phyloP scores from a whole-genome alignment of 2,329 filamentous ascomycete genomes.

The Phyllosticta citriasiana region DNA sequence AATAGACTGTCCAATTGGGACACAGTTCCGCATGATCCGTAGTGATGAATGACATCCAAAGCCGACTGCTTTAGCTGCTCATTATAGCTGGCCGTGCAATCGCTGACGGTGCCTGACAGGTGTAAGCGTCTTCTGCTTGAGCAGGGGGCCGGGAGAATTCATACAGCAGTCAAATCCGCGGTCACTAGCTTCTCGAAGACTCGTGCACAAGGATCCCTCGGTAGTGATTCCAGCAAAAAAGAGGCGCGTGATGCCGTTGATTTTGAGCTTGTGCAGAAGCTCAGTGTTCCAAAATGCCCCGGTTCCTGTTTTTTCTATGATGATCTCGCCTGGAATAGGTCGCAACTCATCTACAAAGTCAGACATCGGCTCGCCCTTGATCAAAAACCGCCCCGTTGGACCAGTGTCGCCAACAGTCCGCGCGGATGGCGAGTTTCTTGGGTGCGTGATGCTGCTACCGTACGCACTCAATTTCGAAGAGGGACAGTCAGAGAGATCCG shows the following conservation, averaged over 20 bases:
- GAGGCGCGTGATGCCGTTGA: constrained; percentile 47
- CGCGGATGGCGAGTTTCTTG: constrained; percentile 13
- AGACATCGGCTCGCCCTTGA: constrained; percentile 45
- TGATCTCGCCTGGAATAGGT: constrained; percentile 41
- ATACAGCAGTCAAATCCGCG: constrained; percentile 51
- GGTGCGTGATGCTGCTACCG: not conserved
- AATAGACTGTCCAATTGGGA: constrained; percentile 34
- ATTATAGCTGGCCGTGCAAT: constrained; percentile 40
- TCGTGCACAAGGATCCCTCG: constrained; percentile 49
- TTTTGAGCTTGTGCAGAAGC: constrained; percentile 43
- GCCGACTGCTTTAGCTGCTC: constrained; percentile 36
- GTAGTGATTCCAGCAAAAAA: constrained; percentile 50
- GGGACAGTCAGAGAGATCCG: constrained; percentile 44
- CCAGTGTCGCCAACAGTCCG: constrained; percentile 45
- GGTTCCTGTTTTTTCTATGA: constrained; percentile 51
- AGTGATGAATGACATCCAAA: constrained; percentile 42
- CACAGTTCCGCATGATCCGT: constrained; percentile 43
- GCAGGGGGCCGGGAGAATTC: not conserved
- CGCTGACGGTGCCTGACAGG: constrained; percentile 26
- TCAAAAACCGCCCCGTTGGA: constrained; percentile 43
- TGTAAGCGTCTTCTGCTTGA: constrained; percentile 18
- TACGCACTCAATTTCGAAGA: constrained; percentile 34
- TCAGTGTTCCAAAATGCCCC: constrained; percentile 50
- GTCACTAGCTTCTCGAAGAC: constrained; percentile 47
- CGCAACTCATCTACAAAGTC: constrained; percentile 45